These are phyloP conservation scores for Penicillium sumatraense DNA, from an alignment of 2,329 filamentous ascomycete genomes.

Conservation along the genomic window DNA sequence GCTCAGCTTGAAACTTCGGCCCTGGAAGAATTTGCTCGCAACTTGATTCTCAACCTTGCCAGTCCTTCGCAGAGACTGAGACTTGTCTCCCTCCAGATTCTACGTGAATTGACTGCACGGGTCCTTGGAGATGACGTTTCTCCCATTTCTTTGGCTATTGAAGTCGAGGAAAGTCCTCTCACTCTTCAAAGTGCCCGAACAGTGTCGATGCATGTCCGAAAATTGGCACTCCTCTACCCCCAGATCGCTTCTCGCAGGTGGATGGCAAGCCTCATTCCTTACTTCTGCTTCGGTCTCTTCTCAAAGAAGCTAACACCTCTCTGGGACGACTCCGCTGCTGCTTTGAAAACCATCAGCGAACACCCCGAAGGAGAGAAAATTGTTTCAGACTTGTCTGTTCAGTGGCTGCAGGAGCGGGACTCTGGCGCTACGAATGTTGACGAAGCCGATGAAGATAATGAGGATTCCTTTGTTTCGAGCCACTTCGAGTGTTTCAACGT, in stretches of 20 bases:
- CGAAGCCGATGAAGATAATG: conserved; percentile 29
- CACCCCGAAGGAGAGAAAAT: conserved; percentile 72
- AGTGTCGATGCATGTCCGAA: conserved; percentile 84
- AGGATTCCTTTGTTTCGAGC: conserved; percentile 30
- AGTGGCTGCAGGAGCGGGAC: conserved; percentile 67
- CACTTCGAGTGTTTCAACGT: conserved; percentile 86
- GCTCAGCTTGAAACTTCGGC: conserved; percentile 55
- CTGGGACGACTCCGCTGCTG: conserved; percentile 81
- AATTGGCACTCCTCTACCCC: conserved; percentile 69
- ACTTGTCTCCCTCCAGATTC: conserved; percentile 71
- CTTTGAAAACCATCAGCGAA: conserved; percentile 75
- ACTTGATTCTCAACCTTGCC: conserved; percentile 74
- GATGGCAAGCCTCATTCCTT: conserved; percentile 73
- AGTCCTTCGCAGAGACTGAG: conserved; percentile 76
- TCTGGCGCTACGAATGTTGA: conserved; percentile 27
- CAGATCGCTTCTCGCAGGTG: conserved; percentile 64
- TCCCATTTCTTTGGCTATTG: conserved; percentile 65
- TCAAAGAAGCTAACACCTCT: conserved; percentile 82
- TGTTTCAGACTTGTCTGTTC: conserved; percentile 73
- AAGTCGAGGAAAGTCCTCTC: conserved; percentile 80
- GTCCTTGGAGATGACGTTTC: conserved; percentile 53
- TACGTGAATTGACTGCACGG: conserved; percentile 63
- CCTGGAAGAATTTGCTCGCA: conserved; percentile 65
- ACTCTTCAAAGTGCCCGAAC: conserved; percentile 74
- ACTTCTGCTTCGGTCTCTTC: conserved; percentile 86